Conservation (phyloP, 305 asterid genomes). For the Rubia tinctorum region DNA sequence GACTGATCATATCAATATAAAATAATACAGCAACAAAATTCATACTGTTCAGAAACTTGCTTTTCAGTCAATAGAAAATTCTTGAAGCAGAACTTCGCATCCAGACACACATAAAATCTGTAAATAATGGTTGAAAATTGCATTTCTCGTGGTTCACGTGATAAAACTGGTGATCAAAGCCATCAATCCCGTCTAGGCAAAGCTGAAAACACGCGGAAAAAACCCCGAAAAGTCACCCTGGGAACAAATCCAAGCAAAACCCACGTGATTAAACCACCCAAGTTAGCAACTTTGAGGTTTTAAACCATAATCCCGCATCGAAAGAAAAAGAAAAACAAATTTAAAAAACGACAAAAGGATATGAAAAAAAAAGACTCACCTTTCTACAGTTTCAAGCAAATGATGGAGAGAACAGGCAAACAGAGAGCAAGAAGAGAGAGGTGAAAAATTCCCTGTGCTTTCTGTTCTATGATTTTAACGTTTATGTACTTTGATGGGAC, state of each 20-base stretch:
- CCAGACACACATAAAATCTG: not conserved
- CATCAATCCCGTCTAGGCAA: conserved; percentile 3
- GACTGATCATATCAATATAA: not conserved
- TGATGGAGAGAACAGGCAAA: not conserved
- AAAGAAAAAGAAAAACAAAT: not conserved
- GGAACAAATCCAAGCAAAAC: conserved; percentile 8
- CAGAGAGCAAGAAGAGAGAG: conserved; percentile 3
- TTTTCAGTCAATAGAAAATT: not conserved
- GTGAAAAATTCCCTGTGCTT: conserved; percentile 6
- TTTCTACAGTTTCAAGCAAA: conserved; percentile 9
- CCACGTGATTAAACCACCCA: conserved; percentile 9
- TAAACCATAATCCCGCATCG: not conserved
- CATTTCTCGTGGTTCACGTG: not conserved
- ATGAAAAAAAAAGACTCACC: conserved; percentile 24
- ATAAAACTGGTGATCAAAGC: conserved; percentile 12
- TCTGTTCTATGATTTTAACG: not conserved
- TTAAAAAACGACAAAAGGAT: not conserved
- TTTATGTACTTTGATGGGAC: conserved; percentile 13
- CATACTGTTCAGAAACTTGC: not conserved
- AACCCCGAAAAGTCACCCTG: not conserved
- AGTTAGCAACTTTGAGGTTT: conserved; percentile 14
- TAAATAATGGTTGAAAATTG: not conserved
- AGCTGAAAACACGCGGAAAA: conserved; percentile 6
- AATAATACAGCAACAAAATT: not conserved
- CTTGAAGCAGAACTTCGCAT: conserved; percentile 1